Percentiles rank a stretch among this genome's conserved stretches.
Evolutionary conservation across 2,329 filamentous ascomycete species (phyloP).

Genomic region (Lizonia empirigonia): DNA sequence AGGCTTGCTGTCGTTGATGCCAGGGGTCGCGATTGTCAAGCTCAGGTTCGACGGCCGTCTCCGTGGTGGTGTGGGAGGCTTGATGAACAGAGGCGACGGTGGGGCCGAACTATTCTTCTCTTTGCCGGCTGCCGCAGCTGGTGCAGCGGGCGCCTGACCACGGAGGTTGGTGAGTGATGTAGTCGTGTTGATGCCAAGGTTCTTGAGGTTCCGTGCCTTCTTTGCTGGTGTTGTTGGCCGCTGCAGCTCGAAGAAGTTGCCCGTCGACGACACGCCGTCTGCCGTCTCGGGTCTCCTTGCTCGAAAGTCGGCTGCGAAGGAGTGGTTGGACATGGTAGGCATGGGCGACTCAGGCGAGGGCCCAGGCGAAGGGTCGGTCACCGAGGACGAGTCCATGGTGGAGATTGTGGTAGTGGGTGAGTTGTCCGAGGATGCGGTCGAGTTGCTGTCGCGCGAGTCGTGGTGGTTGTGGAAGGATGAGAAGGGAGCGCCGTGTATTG

Average conservation of each 20-base stretch:
- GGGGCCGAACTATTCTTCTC: conserved; percentile 63
- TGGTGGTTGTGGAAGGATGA: conserved; percentile 61
- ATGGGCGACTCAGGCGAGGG: conserved; percentile 87
- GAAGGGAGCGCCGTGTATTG: conserved; percentile 41
- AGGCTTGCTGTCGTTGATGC: conserved; percentile 62
- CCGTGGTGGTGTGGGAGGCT: conserved; percentile 71
- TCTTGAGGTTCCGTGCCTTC: conserved; percentile 82
- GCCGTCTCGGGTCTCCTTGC: conserved; percentile 40
- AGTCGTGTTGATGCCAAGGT: conserved; percentile 75
- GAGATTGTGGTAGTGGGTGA: conserved; percentile 94
- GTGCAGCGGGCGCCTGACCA: conserved; percentile 59
- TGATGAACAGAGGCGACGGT: conserved; percentile 77
- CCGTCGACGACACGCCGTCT: conserved; percentile 52
- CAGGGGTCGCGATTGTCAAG: conserved; percentile 70
- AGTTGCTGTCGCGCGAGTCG: conserved; percentile 79
- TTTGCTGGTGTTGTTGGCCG: conserved; percentile 62
- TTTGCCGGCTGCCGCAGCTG: conserved; percentile 56
- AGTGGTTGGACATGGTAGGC: conserved; percentile 72
- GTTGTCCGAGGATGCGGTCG: conserved; percentile 86
- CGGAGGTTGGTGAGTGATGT: conserved; percentile 55
- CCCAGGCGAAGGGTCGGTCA: conserved; percentile 89
- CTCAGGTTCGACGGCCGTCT: conserved; percentile 79
- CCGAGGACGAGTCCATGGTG: conserved; percentile 86
- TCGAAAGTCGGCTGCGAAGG: conserved; percentile 65
- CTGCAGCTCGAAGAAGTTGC: conserved; percentile 61